Evolutionary conservation across 345 rosid genomes (phyloP).

Genomic region (Orychophragmus violaceus): DNA sequence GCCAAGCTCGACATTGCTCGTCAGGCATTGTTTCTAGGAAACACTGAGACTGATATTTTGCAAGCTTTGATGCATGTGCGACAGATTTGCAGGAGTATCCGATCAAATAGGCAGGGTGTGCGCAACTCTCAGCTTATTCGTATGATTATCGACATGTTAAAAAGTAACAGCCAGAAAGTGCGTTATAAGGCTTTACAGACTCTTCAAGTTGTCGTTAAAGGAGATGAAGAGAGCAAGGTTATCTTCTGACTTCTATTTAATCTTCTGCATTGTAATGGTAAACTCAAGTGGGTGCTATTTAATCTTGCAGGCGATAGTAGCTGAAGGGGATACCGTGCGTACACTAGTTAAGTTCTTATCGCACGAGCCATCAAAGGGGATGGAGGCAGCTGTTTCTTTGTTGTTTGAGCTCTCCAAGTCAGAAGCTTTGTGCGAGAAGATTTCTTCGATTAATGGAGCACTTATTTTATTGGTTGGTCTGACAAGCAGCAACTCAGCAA

Average conservation of each 20-base stretch:
- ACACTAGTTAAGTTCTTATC: constrained; percentile 83
- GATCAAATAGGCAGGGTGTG: constrained; percentile 55
- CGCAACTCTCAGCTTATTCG: constrained; percentile 71
- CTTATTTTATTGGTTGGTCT: constrained; percentile 89
- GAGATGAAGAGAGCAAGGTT: background rate
- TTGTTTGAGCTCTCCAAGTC: constrained; percentile 91
- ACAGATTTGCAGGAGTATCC: constrained; percentile 55
- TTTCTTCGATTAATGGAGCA: constrained; percentile 88
- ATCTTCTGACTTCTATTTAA: constrained; percentile 13
- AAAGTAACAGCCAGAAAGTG: background rate
- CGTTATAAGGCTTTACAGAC: background rate
- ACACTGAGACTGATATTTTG: constrained; percentile 65
- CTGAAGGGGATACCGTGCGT: constrained; percentile 91
- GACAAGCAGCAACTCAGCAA: constrained; percentile 83
- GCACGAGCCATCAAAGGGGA: constrained; percentile 78
- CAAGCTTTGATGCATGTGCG: constrained; percentile 54
- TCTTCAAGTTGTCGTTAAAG: background rate
- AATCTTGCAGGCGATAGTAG: constrained; percentile 64
- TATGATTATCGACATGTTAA: constrained; percentile 49
- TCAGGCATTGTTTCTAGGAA: constrained; percentile 48
- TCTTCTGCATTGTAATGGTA: background rate
- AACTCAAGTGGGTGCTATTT: constrained; percentile 12
- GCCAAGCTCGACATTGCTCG: constrained; percentile 81
- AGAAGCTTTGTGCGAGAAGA: constrained; percentile 79
- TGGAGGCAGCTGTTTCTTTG: constrained; percentile 90